These are phyloP conservation scores for Clarireedia homoeocarpa DNA, from an alignment of 2,329 filamentous ascomycete genomes.

Conservation along the genomic window DNA sequence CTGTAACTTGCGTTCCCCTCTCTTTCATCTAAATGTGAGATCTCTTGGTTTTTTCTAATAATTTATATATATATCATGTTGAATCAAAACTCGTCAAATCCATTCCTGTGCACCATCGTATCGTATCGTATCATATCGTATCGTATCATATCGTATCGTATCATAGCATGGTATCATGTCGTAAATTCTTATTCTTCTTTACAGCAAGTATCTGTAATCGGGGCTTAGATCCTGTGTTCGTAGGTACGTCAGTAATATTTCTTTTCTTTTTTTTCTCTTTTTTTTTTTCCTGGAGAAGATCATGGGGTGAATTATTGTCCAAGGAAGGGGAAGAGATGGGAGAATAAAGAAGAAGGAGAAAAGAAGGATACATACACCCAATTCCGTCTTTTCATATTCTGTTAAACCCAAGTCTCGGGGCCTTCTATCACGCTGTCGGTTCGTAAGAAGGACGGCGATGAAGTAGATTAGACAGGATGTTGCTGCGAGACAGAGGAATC, in stretches of 20 bases:
- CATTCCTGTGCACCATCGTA: too few relatives aligned
- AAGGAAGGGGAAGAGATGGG: not conserved
- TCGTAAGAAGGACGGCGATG: slow-evolving; percentile 49
- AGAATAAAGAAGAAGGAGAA: not conserved
- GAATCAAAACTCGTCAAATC: too few relatives aligned
- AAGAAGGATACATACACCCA: slow-evolving; percentile 31
- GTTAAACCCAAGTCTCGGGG: slow-evolving; percentile 42
- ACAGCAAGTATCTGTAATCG: slow-evolving; percentile 26
- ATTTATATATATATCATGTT: too few relatives aligned
- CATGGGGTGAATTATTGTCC: not conserved
- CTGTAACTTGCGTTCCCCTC: too few relatives aligned
- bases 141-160: not conserved
- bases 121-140: not conserved
- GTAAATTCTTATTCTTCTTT: not conserved
- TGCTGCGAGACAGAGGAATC: slow-evolving; percentile 62
- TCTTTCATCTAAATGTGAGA: too few relatives aligned
- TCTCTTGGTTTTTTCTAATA: too few relatives aligned
- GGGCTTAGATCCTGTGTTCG: slow-evolving; percentile 26
- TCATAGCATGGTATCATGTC: not conserved
- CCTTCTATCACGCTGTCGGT: slow-evolving; percentile 47
- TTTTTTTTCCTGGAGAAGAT: not conserved
- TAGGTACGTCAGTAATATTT: slow-evolving; percentile 9
- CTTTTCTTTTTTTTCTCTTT: not conserved
- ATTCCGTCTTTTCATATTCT: slow-evolving; percentile 49
- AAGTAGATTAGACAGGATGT: slow-evolving; percentile 54